These are phyloP conservation scores for Didymella exigua DNA, from an alignment of 2,329 filamentous ascomycete species.

Conservation along the genomic window DNA sequence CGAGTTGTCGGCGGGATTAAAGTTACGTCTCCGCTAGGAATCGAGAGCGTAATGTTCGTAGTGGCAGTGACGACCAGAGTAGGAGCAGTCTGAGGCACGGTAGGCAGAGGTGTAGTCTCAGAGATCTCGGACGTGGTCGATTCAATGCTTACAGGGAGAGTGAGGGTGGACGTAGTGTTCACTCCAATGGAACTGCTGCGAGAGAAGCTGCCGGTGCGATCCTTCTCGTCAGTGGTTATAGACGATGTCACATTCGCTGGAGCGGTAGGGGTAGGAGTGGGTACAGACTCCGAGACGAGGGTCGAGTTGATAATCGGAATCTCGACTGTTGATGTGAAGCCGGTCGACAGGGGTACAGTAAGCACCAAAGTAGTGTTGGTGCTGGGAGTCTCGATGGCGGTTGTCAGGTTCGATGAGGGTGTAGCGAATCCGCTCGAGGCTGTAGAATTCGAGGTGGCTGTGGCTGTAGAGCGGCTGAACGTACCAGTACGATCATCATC, in stretches of 20 bases:
- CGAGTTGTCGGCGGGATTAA: conserved; percentile 12
- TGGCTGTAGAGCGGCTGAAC: not conserved
- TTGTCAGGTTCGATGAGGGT: not conserved
- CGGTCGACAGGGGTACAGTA: conserved; percentile 3
- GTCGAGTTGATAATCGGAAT: not conserved
- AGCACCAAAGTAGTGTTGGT: not conserved
- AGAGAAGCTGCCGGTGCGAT: conserved; percentile 4
- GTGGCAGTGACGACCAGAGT: conserved; percentile 4
- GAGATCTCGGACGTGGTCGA: not conserved
- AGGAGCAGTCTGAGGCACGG: conserved; percentile 4
- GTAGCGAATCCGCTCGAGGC: conserved; percentile 14
- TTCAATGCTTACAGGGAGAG: not conserved
- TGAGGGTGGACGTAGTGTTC: conserved; percentile 1
- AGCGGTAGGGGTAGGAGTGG: not conserved
- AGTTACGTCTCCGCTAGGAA: conserved; percentile 11
- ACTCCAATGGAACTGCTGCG: not conserved
- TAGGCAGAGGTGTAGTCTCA: conserved; percentile 1
- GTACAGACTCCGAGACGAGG: not conserved
- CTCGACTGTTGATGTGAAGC: not conserved
- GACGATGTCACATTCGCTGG: conserved; percentile 2
- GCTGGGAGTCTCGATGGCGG: not conserved
- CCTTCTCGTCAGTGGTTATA: not conserved
- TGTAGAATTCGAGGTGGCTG: conserved; percentile 7
- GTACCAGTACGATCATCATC: not conserved
- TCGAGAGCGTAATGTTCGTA: conserved; percentile 10